Evolutionary conservation across 2,329 filamentous ascomycete species (phyloP).

Genomic region (Sporothrix dimorphospora): DNA sequence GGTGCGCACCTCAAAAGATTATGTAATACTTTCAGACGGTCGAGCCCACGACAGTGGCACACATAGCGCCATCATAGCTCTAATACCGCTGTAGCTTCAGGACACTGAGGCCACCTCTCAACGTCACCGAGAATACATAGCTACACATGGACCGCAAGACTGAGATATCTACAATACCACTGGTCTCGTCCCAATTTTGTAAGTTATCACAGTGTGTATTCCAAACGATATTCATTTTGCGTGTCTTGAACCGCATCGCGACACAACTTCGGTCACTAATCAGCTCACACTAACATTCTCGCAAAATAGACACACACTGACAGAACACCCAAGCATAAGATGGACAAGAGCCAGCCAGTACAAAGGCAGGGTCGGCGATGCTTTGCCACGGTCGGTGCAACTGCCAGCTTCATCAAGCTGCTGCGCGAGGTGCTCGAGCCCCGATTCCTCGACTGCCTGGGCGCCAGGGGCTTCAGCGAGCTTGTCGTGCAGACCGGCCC

Average conservation of each 20-base stretch:
- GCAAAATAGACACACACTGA: not conserved
- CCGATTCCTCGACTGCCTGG: slow-evolving; percentile 65
- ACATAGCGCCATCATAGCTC: not conserved
- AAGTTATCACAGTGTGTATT: not conserved
- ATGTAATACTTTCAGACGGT: not conserved
- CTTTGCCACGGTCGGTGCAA: slow-evolving; percentile 92
- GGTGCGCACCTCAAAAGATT: not conserved
- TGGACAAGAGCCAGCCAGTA: not conserved
- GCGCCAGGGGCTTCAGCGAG: slow-evolving; percentile 65
- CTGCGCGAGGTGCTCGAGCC: slow-evolving; percentile 66
- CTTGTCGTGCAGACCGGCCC: slow-evolving; percentile 82
- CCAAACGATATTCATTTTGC: not conserved
- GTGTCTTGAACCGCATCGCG: not conserved
- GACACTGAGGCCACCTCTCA: not conserved
- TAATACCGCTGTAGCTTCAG: not conserved
- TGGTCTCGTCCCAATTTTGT: not conserved
- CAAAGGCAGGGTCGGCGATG: slow-evolving; percentile 50
- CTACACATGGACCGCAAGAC: not conserved
- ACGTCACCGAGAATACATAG: not conserved
- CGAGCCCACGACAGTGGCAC: too few species aligned
- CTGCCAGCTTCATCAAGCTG: slow-evolving; percentile 76
- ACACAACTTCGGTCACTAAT: not conserved
- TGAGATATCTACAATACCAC: not conserved
- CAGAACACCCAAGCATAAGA: not conserved
- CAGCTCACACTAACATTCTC: not conserved